Percentiles rank a stretch among this genome's conserved stretches.
phyloP scores from a whole-genome alignment of 2,329 filamentous ascomycete genomes.

The Xylaria hypoxylon region DNA sequence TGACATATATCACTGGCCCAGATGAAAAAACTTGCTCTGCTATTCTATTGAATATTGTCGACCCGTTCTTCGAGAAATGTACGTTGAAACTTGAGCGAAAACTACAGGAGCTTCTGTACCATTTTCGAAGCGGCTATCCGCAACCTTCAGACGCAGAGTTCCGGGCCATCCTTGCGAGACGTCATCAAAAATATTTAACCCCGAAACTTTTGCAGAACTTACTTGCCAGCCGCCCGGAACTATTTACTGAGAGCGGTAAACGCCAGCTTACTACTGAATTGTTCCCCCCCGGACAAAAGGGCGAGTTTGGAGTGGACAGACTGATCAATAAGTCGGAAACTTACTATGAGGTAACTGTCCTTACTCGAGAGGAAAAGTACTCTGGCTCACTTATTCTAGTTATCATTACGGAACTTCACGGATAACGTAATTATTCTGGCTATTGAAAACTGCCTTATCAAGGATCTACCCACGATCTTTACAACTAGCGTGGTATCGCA shows the following conservation, averaged over 20 bases:
- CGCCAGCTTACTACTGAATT: slow-evolving; percentile 31
- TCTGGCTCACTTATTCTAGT: slow-evolving; percentile 37
- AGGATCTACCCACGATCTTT: slow-evolving; percentile 50
- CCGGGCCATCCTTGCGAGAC: slow-evolving; percentile 32
- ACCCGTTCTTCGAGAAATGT: slow-evolving; percentile 48
- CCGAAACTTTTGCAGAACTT: slow-evolving; percentile 37
- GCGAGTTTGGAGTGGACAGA: slow-evolving; percentile 53
- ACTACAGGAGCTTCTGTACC: slow-evolving; percentile 55
- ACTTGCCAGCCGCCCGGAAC: slow-evolving; percentile 40
- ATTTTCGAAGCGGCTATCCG: slow-evolving; percentile 53
- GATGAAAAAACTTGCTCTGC: slow-evolving; percentile 44
- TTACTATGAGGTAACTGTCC: slow-evolving; percentile 56
- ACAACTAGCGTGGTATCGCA: slow-evolving; percentile 49
- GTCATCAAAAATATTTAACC: slow-evolving; percentile 34
- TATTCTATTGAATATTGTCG: slow-evolving; percentile 43
- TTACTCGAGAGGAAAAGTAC: not conserved
- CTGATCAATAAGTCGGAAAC: slow-evolving; percentile 59
- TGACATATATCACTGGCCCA: slow-evolving; percentile 51
- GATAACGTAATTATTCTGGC: slow-evolving; percentile 54
- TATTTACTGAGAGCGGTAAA: slow-evolving; percentile 44
- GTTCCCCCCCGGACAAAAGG: slow-evolving; percentile 19
- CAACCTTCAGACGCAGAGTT: slow-evolving; percentile 53
- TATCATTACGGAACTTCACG: slow-evolving; percentile 50
- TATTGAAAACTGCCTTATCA: slow-evolving; percentile 54
- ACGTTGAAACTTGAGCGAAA: slow-evolving; percentile 49